These are phyloP conservation scores for Cytospora schulzeri DNA, from an alignment of 2,329 filamentous ascomycete species.

Conservation along the genomic window DNA sequence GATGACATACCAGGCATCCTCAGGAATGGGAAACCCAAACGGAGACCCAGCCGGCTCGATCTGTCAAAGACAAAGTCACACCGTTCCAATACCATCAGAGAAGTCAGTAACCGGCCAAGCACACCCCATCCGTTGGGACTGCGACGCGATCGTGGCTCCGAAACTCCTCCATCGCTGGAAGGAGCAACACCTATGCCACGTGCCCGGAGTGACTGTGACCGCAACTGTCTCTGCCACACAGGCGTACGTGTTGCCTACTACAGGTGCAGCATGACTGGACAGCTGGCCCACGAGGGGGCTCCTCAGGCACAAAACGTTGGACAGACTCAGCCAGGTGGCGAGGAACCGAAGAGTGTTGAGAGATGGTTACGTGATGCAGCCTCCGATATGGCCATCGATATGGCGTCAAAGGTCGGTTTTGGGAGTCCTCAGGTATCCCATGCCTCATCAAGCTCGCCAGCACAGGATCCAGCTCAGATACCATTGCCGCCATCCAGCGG, in stretches of 20 bases:
- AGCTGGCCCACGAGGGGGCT: background rate
- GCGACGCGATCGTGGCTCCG: background rate
- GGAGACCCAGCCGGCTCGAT: constrained; percentile 1
- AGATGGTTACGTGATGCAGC: background rate
- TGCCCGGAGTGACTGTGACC: background rate
- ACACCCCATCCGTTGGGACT: constrained; percentile 1
- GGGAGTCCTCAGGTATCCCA: background rate
- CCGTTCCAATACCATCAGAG: background rate
- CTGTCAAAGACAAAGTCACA: background rate
- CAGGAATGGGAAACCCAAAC: background rate
- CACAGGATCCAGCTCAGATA: background rate
- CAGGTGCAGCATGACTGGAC: constrained; percentile 10
- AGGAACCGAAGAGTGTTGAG: background rate
- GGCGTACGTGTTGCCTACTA: constrained; percentile 11
- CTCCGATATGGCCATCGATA: background rate
- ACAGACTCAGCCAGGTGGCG: background rate
- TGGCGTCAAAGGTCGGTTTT: background rate
- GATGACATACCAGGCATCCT: background rate
- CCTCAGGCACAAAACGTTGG: background rate
- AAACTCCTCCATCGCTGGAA: background rate
- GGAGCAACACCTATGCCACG: background rate
- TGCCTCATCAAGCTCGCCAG: background rate
- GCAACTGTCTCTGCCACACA: constrained; percentile 2
- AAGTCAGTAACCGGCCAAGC: constrained; percentile 1
- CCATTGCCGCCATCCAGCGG: background rate